phyloP scores from a whole-genome alignment of 257 asterid genomes.

The Solanum dulcamara region DNA sequence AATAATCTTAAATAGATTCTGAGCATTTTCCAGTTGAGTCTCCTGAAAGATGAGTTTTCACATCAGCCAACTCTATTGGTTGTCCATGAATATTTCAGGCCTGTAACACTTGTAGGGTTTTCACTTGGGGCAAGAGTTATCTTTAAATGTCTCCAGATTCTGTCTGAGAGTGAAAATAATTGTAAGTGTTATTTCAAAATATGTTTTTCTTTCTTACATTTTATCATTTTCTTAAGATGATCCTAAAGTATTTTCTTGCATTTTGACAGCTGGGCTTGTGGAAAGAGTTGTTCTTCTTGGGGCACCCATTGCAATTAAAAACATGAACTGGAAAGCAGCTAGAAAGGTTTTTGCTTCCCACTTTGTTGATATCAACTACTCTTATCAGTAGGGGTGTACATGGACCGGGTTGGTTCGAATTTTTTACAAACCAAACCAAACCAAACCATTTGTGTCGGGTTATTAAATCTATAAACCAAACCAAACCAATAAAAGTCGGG shows the following conservation, averaged over 20 bases:
- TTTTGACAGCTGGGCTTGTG: constrained; percentile 59
- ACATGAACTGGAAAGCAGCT: constrained; percentile 84
- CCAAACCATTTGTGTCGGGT: too few relatives aligned
- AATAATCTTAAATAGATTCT: not conserved
- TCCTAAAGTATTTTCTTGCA: not conserved
- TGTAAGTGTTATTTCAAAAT: constrained; percentile 24
- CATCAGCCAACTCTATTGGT: not conserved
- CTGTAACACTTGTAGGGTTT: constrained; percentile 91
- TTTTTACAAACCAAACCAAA: too few relatives aligned
- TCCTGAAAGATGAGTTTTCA: not conserved
- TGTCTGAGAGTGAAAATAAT: constrained; percentile 51
- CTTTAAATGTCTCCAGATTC: constrained; percentile 77
- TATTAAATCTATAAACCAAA: too few relatives aligned
- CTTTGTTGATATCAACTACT: not conserved
- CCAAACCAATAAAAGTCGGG: too few relatives aligned
- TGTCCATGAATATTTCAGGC: constrained; percentile 49
- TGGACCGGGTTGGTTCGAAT: too few relatives aligned
- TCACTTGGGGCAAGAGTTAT: constrained; percentile 96
- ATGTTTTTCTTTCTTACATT: not conserved
- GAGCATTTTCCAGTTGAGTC: not conserved
- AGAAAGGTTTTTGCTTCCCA: constrained; percentile 43
- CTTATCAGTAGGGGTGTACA: not conserved
- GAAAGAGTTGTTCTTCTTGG: constrained; percentile 95
- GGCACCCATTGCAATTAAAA: constrained; percentile 83
- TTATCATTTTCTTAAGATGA: not conserved